Percentiles rank a stretch among this genome's conserved stretches.
phyloP scores from a whole-genome alignment of 2,329 filamentous ascomycete species.

The Alternaria panax region DNA sequence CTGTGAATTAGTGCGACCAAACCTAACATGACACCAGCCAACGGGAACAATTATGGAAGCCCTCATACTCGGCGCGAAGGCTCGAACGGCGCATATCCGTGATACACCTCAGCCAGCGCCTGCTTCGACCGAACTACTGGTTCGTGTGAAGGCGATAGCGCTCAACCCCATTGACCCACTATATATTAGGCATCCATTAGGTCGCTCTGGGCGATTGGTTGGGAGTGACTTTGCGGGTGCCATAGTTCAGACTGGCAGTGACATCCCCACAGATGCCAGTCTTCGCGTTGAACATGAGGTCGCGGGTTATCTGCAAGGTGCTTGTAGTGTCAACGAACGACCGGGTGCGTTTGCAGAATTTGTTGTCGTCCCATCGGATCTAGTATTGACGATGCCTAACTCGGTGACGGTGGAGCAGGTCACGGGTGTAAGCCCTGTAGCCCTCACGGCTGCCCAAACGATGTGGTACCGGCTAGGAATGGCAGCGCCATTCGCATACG shows the following conservation, averaged over 20 bases:
- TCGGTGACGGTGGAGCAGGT: slow-evolving; percentile 49
- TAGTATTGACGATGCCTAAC: slow-evolving; percentile 51
- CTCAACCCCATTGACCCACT: slow-evolving; percentile 47
- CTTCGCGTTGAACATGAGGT: slow-evolving; percentile 44
- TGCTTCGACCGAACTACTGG: slow-evolving; percentile 27
- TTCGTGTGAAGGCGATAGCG: slow-evolving; percentile 35
- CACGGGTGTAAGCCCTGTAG: slow-evolving; percentile 52
- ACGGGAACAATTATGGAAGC: slow-evolving; percentile 24
- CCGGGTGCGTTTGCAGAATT: slow-evolving; percentile 58
- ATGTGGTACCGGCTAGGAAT: slow-evolving; percentile 51
- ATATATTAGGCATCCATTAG: slow-evolving; percentile 49
- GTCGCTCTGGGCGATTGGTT: slow-evolving; percentile 39
- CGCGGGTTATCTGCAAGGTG: slow-evolving; percentile 55
- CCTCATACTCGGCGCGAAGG: slow-evolving; percentile 28
- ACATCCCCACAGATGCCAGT: slow-evolving; percentile 16
- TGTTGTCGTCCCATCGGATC: slow-evolving; percentile 44
- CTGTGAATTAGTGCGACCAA: not conserved
- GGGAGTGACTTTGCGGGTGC: slow-evolving; percentile 25
- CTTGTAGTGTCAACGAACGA: slow-evolving; percentile 52
- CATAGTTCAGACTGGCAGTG: slow-evolving; percentile 23
- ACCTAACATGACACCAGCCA: not conserved
- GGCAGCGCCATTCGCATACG: slow-evolving; percentile 44
- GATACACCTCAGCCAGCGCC: slow-evolving; percentile 17
- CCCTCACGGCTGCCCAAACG: slow-evolving; percentile 54
- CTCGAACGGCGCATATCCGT: slow-evolving; percentile 17